phyloP scores from a whole-genome alignment of 2,329 filamentous ascomycete species.

The Ophiostoma tasmaniense region DNA sequence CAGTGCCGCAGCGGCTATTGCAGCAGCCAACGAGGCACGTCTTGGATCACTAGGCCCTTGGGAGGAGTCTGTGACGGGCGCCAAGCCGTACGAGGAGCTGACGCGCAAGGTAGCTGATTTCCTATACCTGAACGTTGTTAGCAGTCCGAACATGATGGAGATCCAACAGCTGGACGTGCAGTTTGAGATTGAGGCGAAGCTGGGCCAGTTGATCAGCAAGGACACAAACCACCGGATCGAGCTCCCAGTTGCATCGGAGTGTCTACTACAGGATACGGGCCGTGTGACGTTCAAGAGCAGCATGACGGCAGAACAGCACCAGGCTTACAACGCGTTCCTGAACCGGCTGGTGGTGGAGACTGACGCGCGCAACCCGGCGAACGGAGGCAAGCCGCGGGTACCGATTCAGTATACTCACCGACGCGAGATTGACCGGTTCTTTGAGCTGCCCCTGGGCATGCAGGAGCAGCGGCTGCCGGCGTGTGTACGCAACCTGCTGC shows the following conservation, averaged over 20 bases:
- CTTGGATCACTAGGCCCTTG: conserved; percentile 42
- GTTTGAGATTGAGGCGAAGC: conserved; percentile 90
- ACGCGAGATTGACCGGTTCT: conserved; percentile 80
- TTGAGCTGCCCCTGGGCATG: conserved; percentile 56
- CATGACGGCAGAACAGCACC: conserved; percentile 86
- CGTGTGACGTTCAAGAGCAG: conserved; percentile 69
- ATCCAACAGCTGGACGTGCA: conserved; percentile 57
- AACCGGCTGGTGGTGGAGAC: conserved; percentile 59
- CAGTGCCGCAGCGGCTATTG: conserved; percentile 16
- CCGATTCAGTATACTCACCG: conserved; percentile 74
- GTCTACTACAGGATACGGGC: conserved; percentile 48
- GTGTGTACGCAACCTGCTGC: conserved; percentile 52
- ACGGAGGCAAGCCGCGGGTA: conserved; percentile 41
- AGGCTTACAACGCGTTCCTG: conserved; percentile 72
- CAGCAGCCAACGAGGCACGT: conserved; percentile 19
- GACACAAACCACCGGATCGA: conserved; percentile 61
- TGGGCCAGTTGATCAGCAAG: conserved; percentile 72
- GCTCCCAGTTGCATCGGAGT: conserved; percentile 61
- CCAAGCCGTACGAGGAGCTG: conserved; percentile 64
- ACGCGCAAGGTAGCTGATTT: conserved; percentile 74
- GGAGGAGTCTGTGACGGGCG: conserved; percentile 61
- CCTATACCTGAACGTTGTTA: conserved; percentile 62
- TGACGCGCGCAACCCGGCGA: conserved; percentile 43
- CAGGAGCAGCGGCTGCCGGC: conserved; percentile 53
- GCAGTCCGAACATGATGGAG: conserved; percentile 56